Evolutionary conservation across 106 monocot species (phyloP), one percentile per base, ranked within the genome.

Genomic region (Allium fistulosum): DNA sequence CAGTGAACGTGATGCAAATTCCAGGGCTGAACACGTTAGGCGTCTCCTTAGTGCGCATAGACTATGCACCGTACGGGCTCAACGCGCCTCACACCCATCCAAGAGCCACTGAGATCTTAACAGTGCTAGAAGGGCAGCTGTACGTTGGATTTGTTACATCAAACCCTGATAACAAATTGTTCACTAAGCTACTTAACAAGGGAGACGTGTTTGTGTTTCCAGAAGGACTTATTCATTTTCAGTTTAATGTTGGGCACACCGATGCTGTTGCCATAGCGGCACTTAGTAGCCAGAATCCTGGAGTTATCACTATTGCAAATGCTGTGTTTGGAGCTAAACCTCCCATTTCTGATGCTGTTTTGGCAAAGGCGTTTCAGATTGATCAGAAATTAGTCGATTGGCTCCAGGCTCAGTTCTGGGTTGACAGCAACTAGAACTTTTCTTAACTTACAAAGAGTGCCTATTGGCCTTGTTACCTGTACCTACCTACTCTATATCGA

Each of bases 231-330:
- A 53, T 72, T 16, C 72, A 72, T 48, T 72, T 72, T 16, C 72
- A 72, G 51, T 28, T 61, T 45, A 72, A 72, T 37, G 17, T 28
- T n/a, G 72, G 72, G 3, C 1, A 62, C 6, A 7, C 0, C 0
- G 16, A 16, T 9, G 72, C 61, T 10, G 72, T 53, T 58, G 72
- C 72, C 4, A 8, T 72, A 15, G 47, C 72, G 8, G 61, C n/a
- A 4, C 51, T 62, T 7, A 72, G 61, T 7, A 62, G 72, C 60
- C 62, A 62, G 27, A 72, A 62, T 27, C 72, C 72, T 9, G 62
- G 86, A 8, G 82, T 71, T 6, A 79, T 82, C 73, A 82, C 73
- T 2, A 58, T 82, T 2, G 86, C 76, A 3, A 79, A 86, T 26
- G 61, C 78, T 4, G 70, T 82, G 7, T 86, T 86, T 13, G 86